Percentiles rank a stretch among this genome's conserved stretches.
Conservation (phyloP, 805 yeast genomes). For the Myxozyma lipomycoides region DNA sequence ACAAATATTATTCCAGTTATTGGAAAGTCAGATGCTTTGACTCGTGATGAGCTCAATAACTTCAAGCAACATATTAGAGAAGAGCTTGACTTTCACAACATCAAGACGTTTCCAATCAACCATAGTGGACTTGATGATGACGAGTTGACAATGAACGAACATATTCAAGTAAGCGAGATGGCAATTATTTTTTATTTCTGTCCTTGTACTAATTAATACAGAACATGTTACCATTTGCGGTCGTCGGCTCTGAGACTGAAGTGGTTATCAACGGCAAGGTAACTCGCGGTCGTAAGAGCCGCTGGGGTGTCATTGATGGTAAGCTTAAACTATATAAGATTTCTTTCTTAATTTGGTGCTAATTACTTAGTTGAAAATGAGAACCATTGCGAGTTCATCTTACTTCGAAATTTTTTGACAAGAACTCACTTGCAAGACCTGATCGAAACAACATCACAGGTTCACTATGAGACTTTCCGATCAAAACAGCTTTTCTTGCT, state of each 20-base stretch:
- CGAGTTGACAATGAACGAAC: conserved; percentile 47
- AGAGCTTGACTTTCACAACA: conserved; percentile 67
- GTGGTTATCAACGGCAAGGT: conserved; percentile 70
- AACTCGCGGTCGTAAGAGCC: conserved; percentile 85
- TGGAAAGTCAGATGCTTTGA: conserved; percentile 88
- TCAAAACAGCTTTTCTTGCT: conserved; percentile 89
- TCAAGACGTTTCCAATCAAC: conserved; percentile 71
- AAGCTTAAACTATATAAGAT: background rate
- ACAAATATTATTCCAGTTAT: conserved; percentile 93
- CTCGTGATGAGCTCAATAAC: conserved; percentile 73
- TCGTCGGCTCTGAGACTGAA: conserved; percentile 83
- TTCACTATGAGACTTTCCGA: conserved; percentile 91
- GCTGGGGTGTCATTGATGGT: conserved; percentile 83
- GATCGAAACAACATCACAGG: conserved; percentile 82
- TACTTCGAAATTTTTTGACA: conserved; percentile 87
- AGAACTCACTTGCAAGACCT: conserved; percentile 94
- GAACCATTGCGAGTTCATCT: conserved; percentile 91
- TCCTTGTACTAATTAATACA: conserved; percentile 2
- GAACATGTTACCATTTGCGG: conserved; percentile 73
- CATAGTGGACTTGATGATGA: conserved; percentile 52
- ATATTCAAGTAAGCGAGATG: conserved; percentile 58
- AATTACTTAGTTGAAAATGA: conserved; percentile 68
- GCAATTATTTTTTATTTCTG: background rate
- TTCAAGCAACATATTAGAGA: conserved; percentile 65
- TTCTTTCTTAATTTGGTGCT: background rate